Base-by-base conservation (phyloP, 1,139 yeast genomes). In the Magnusiomyces magnusii region DNA sequence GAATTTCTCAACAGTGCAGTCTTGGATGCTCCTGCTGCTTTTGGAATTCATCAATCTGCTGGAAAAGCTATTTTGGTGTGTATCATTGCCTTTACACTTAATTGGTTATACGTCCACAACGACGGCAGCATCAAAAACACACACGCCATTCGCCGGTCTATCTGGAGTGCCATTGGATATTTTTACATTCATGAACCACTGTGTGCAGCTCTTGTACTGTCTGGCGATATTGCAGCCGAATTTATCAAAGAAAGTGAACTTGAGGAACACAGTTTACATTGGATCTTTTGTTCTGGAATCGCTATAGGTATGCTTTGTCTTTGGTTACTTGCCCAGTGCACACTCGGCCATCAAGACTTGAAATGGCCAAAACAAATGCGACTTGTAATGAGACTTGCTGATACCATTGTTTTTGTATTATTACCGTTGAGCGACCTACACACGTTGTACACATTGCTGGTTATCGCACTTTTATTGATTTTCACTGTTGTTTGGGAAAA, bases 141-240 rank as follows among this genome's bases (percentile, higher is more conserved):
- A 3, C 88, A 84, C 71, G 81, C 87, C 0, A 69, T 84, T 51
- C 74, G 88, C 66, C 73, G 81, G 58, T 75, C 77, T 44, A 82
- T 78, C 0, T 59, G 61, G 39, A 72, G 81, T 1, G 86, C 87
- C 0, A 67, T 77, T 50, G 1, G 65, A 0, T 84, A 81, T 80
- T 73, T 81, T 5, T 77, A 77, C 65, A 58, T 72, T 5, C 89
- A 84, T 64, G 66, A 83, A 47, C 85, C 86, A 0, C 70, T 83
- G 50, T 60, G 64, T 34, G 69, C 66, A 10, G 62, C 69, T 15
- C 55, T 69, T 25, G 61, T 69, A 52, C 73, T 84, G 58, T 79
- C 84, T 31, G 88, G 87, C 0, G 87, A 84, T 71, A 80, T 86
- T 7, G 85, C 84, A 7, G 84, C 84, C 1, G 85, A 81, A 54